Percentiles rank a stretch among this genome's conserved stretches.
Evolutionary conservation across 306 rosid species (phyloP).

Genomic region (Fragaria vesca): DNA sequence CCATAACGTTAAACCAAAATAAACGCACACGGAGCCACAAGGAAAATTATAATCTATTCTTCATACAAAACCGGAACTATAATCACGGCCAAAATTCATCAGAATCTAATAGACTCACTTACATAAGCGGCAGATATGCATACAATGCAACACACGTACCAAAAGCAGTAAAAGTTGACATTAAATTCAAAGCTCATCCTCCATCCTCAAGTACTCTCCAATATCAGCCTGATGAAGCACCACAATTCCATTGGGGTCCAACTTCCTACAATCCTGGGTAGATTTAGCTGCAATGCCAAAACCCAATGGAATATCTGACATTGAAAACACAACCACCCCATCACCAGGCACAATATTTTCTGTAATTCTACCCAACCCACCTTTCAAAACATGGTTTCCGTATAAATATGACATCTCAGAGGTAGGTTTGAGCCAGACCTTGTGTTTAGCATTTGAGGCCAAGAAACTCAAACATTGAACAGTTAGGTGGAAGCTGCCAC

Average conservation of each 20-base stretch:
- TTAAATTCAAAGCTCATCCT: slow-evolving; percentile 69
- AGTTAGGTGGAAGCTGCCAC: slow-evolving; percentile 79
- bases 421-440: slow-evolving; percentile 92
- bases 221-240: slow-evolving; percentile 88
- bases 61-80: neutral
- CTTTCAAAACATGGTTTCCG: slow-evolving; percentile 82
- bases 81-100: neutral
- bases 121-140: neutral
- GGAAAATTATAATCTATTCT: neutral
- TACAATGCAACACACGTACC: neutral
- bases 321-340: slow-evolving; percentile 84
- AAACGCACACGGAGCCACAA: neutral
- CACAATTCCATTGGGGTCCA: slow-evolving; percentile 86
- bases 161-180: neutral
- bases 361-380: slow-evolving; percentile 81
- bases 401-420: slow-evolving; percentile 85
- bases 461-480: slow-evolving; percentile 57
- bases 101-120: neutral
- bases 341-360: slow-evolving; percentile 74
- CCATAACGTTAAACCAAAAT: neutral
- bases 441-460: slow-evolving; percentile 81
- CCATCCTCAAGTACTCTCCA: slow-evolving; percentile 93
- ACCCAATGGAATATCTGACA: slow-evolving; percentile 88
- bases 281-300: slow-evolving; percentile 87
- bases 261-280: slow-evolving; percentile 88